Conservation (phyloP, 805 yeast genomes). For the Metschnikowia similis region DNA sequence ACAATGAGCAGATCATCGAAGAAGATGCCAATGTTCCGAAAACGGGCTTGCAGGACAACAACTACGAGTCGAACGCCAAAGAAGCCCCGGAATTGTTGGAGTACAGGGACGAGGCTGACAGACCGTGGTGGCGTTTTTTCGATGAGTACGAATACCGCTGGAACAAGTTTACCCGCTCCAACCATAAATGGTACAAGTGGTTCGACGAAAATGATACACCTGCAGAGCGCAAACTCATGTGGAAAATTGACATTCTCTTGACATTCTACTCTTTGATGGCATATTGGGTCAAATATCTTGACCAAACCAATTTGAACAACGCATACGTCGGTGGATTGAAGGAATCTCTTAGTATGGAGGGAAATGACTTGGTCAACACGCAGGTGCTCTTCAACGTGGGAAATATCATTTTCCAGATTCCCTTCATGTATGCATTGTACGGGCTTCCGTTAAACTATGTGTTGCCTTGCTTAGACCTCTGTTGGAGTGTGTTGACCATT, state of each 20-base stretch:
- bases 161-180: constrained; percentile 14
- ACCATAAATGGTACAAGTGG: constrained; percentile 27
- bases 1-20: background rate
- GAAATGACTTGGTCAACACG: constrained; percentile 27
- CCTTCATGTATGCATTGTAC: constrained; percentile 22
- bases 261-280: constrained; percentile 27
- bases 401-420: constrained; percentile 23
- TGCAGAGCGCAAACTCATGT: constrained; percentile 25
- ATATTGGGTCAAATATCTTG: constrained; percentile 29
- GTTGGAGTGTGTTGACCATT: constrained; percentile 23
- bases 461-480: constrained; percentile 17
- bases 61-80: constrained; percentile 5
- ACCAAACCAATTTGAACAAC: constrained; percentile 22
- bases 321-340: constrained; percentile 26
- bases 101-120: constrained; percentile 50
- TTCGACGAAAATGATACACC: constrained; percentile 26
- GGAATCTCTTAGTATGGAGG: constrained; percentile 23
- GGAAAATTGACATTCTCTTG: constrained; percentile 27
- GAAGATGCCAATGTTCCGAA: background rate
- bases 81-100: constrained; percentile 21
- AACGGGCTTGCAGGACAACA: constrained; percentile 11
- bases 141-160: constrained; percentile 30
- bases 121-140: constrained; percentile 48
- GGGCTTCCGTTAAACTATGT: constrained; percentile 22
- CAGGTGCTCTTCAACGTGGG: constrained; percentile 24